Conservation (phyloP, 1,284 basidiomycete species). For the Pterula multifida region DNA sequence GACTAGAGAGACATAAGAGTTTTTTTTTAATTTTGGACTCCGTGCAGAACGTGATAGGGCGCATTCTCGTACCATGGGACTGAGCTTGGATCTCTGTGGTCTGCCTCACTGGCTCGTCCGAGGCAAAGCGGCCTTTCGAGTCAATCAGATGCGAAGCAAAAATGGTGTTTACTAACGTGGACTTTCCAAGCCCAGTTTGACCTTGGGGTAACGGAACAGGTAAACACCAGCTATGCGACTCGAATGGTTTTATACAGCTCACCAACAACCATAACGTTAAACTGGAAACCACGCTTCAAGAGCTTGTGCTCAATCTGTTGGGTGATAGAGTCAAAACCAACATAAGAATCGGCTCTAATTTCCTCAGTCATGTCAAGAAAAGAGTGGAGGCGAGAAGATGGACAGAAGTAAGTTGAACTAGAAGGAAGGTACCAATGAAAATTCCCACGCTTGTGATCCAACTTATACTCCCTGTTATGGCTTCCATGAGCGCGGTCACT, state of each 20-base stretch:
- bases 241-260: slow-evolving; percentile 21
- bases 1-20: slow-evolving; percentile 35
- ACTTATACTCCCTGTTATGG: no score
- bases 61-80: slow-evolving; percentile 68
- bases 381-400: background rate
- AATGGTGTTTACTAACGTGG: slow-evolving; percentile 97
- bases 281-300: slow-evolving; percentile 97
- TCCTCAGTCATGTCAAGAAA: slow-evolving; percentile 23
- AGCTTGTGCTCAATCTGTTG: slow-evolving; percentile 99
- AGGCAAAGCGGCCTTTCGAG: slow-evolving; percentile 86
- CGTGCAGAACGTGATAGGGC: slow-evolving; percentile 2
- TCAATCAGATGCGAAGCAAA: slow-evolving; percentile 97
- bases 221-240: background rate
- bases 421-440: background rate
- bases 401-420: background rate
- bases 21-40: slow-evolving; percentile 3
- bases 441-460: background rate
- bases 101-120: slow-evolving; percentile 81
- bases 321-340: slow-evolving; percentile 94
- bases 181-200: slow-evolving; percentile 96
- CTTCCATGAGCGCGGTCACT: no score
- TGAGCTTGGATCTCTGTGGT: slow-evolving; percentile 96
- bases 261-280: slow-evolving; percentile 96
- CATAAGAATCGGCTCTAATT: slow-evolving; percentile 80
- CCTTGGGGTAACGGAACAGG: slow-evolving; percentile 34